Evolutionary conservation across 345 rosid genomes (phyloP), one percentile per base, ranked within the genome.

Genomic region (Linum trigynum): DNA sequence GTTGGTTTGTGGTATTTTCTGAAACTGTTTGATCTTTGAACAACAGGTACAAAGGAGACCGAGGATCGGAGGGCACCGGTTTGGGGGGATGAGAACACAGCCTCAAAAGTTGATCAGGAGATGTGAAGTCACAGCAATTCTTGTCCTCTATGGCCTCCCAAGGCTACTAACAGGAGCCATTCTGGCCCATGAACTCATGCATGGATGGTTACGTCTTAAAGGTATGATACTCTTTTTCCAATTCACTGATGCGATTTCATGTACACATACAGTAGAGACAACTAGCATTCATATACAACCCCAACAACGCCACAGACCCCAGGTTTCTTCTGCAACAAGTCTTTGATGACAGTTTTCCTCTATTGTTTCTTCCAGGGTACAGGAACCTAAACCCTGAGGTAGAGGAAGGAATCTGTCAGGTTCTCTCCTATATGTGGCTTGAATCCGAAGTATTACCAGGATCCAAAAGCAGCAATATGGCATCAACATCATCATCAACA

Each of bases 321-420:
- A 15, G 57, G 14, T 12, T 3, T 51, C 40, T 61, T 39, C 32
- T 23, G 9, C 36, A 35, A 10, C 12, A 59, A 35, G 39, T 4
- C 12, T 9, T 14, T 17, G 39, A 35, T 38, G 14, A 5, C n/a
- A 9, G 69, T 59, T 7, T 37, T 35, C 56, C 43, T 37, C 61
- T 23, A 45, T n/a, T 32, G 5, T 5, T 55, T 23, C 11, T 64
- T 60, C 66, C 74, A 88, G 99, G 99, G 39, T 94, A 80, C 69
- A 70, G 88, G 11, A 83, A 90, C 80, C 92, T 94, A 39, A 83
- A 64, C 79, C 87, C 92, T 5, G 97, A 84, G 73, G 92, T 90
- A 37, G 99, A 90, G 83, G 96, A 90, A 86, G 99, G 99, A 38
- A 86, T 94, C 68, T 94, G 99, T 74, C 99, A 94, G 74, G 83